Base-by-base conservation (phyloP, 768 basidiomycete species). In the Leccinum longicurvipes region DNA sequence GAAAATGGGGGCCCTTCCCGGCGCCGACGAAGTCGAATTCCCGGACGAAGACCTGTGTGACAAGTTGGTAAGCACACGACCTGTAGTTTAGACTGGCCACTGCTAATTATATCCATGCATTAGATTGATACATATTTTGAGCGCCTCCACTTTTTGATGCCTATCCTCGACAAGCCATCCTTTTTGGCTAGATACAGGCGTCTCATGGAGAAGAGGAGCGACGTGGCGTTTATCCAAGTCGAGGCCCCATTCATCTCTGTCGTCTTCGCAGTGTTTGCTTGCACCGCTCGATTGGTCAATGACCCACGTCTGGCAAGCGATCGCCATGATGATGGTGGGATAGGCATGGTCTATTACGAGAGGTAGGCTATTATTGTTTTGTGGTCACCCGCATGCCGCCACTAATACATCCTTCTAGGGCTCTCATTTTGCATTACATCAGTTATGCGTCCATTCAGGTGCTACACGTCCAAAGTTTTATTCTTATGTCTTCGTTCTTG, bases 301-400 rank as follows among this genome's bases (percentile, higher is more conserved):
- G 92, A 93, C 67, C 75, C 82, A 23, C 84, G 91, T 49, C 71
- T 91, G 48, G 76, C 74, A 51, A 80, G 78, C 31, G 83, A 83
- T 52, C 78, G 79, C 41, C 72, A 74, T 17, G 89, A 89, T 60
- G 88, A 89, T 57, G 91, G 87, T 47, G 92, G 91, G 19, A 87
- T 91, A 82, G 91, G 89, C 27, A 90, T 92, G 91, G 78, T 89
- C 15, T 93, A 85, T 71, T 92, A 92, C 69, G 91, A 93, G 75
- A 85, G 89, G 89, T 91, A 72, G 32, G 82, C 67, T 17, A 34
- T 47, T 36, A 36, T 54, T 42, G 32, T 25, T 15, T n/a, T 51
- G 29, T 53, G 34, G 51, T 42, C 47, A 48, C 28, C 28, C 19
- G n/a, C 42, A 25, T 47, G 32, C 25, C 31, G 19, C 49, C 42